phyloP scores from a whole-genome alignment of 2,329 filamentous ascomycete species.

The Phaeosphaeriaceae sp. region DNA sequence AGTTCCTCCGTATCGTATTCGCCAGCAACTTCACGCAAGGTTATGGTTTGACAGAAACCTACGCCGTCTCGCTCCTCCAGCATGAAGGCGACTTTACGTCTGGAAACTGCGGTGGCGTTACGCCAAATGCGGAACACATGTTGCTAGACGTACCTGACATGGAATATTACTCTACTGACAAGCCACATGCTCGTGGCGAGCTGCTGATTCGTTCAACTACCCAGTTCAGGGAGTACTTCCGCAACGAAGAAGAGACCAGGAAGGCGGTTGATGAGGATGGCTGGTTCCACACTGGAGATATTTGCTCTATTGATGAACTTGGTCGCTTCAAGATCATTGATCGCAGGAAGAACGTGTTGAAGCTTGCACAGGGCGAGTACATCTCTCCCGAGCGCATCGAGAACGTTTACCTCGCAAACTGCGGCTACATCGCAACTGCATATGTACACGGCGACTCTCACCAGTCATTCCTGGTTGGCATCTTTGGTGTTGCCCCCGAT shows the following conservation, averaged over 20 bases:
- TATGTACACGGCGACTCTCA: constrained; percentile 91
- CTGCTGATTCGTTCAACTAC: constrained; percentile 81
- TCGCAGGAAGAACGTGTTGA: constrained; percentile 98
- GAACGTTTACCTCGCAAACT: constrained; percentile 87
- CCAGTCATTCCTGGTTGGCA: constrained; percentile 79
- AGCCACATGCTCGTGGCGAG: constrained; percentile 88
- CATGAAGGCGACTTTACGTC: constrained; percentile 71
- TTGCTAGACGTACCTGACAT: constrained; percentile 88
- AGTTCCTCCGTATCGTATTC: constrained; percentile 86
- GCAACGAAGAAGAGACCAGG: constrained; percentile 84
- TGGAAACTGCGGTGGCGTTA: constrained; percentile 81
- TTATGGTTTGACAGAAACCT: constrained; percentile 93
- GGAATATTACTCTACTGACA: constrained; percentile 88
- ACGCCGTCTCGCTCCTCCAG: constrained; percentile 78
- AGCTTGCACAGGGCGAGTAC: constrained; percentile 97
- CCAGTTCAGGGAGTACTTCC: constrained; percentile 86
- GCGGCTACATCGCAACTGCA: constrained; percentile 76
- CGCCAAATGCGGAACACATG: constrained; percentile 74
- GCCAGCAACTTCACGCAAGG: constrained; percentile 82
- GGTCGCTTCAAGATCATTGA: constrained; percentile 94
- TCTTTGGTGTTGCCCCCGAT: constrained; percentile 88
- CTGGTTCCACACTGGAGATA: constrained; percentile 97
- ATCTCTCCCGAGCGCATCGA: constrained; percentile 97
- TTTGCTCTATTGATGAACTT: constrained; percentile 80
- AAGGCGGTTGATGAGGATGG: constrained; percentile 85